phyloP scores from a whole-genome alignment of 805 yeast genomes.

The Hanseniaspora jakobsenii region DNA sequence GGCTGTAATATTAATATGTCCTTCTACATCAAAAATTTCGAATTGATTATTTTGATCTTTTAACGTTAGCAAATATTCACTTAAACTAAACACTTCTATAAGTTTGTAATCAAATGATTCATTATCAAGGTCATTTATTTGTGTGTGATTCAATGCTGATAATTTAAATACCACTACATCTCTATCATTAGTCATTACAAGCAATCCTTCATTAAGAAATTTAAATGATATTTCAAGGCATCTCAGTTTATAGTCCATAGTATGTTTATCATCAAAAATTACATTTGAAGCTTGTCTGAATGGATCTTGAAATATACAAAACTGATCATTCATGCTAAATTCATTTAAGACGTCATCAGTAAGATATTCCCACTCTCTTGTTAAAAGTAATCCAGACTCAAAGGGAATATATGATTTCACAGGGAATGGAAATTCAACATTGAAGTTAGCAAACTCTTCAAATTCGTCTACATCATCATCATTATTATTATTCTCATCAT shows the following conservation, averaged over 20 bases:
- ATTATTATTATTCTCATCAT: neutral
- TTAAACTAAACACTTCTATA: too few species aligned
- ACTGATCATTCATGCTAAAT: neutral
- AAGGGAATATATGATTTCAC: neutral
- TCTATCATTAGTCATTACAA: too few species aligned
- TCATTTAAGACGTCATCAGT: neutral
- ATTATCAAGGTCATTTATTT: too few species aligned
- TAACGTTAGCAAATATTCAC: too few species aligned
- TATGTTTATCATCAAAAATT: neutral
- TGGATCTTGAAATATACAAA: slow-evolving; percentile 1
- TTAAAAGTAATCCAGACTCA: neutral
- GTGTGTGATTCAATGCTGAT: too few species aligned
- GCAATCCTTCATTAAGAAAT: neutral
- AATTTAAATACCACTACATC: too few species aligned
- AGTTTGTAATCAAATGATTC: too few species aligned
- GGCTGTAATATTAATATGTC: too few species aligned
- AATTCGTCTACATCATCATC: neutral
- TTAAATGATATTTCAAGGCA: neutral
- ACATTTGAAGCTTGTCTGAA: neutral
- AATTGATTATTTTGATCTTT: too few species aligned
- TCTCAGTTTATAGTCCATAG: too few species aligned
- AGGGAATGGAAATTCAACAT: neutral
- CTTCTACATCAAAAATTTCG: too few species aligned
- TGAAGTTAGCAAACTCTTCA: neutral
- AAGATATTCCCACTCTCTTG: neutral